These are phyloP conservation scores for Didymella exigua DNA, from an alignment of 2,329 filamentous ascomycete species.

Conservation along the genomic window DNA sequence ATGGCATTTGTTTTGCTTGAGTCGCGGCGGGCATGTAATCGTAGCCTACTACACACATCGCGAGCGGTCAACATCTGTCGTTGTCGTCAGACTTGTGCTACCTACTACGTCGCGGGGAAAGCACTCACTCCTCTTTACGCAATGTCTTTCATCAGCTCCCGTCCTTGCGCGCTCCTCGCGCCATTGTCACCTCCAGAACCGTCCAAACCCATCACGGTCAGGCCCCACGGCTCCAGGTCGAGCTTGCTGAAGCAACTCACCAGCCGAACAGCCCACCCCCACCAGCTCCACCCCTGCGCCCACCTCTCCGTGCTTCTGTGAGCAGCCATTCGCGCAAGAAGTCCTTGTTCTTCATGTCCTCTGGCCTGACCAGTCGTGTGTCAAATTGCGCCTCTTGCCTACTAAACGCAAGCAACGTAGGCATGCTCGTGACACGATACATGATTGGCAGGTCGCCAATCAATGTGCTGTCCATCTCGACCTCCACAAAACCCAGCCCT, in stretches of 20 bases:
- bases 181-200: constrained; percentile 9
- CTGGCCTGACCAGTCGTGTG: constrained; percentile 52
- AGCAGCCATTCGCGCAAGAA: constrained; percentile 56
- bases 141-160: no score
- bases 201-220: constrained; percentile 11
- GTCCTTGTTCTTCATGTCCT: constrained; percentile 53
- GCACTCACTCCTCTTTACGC: no score
- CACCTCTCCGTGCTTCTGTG: constrained; percentile 54
- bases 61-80: no score
- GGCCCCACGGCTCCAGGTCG: not conserved
- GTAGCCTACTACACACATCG: no score
- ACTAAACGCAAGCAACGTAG: constrained; percentile 58
- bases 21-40: no score
- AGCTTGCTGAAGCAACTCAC: constrained; percentile 1
- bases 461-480: constrained; percentile 55
- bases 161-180: not conserved
- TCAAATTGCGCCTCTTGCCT: constrained; percentile 56
- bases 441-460: constrained; percentile 50
- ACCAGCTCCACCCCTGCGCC: constrained; percentile 52
- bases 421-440: constrained; percentile 55
- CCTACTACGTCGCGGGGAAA: no score
- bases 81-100: no score
- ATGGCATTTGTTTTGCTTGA: no score
- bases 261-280: constrained; percentile 51
- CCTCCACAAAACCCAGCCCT: constrained; percentile 55